Conservation (phyloP, 768 basidiomycete genomes). For the Boletus insuetus region DNA sequence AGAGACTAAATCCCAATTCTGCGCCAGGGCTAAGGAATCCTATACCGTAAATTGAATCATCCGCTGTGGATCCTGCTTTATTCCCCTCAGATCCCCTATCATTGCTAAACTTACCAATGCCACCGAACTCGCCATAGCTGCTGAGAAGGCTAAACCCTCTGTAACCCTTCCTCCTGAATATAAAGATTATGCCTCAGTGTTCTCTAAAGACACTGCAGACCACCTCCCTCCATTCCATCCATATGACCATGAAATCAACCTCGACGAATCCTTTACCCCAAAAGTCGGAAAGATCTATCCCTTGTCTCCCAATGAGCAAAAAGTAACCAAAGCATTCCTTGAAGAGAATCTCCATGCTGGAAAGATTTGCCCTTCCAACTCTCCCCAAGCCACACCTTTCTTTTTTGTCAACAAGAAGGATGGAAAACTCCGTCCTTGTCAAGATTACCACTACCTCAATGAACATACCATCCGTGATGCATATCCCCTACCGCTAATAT, state of each 20-base stretch:
- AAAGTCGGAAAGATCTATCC: too few relatives aligned
- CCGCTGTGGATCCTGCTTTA: too few relatives aligned
- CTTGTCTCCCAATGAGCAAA: too few relatives aligned
- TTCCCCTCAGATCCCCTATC: too few relatives aligned
- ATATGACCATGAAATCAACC: neutral
- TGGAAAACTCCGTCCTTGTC: neutral
- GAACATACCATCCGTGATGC: too few relatives aligned
- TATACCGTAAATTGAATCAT: too few relatives aligned
- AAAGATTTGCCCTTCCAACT: neutral
- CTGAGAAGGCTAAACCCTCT: fast-evolving
- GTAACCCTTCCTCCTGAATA: neutral
- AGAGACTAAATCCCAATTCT: too few relatives aligned
- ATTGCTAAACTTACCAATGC: too few relatives aligned
- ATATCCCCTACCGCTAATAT: too few relatives aligned
- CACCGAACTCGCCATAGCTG: too few relatives aligned
- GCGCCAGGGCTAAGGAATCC: too few relatives aligned
- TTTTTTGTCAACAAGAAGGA: neutral
- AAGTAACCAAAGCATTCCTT: neutral
- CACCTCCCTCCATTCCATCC: neutral
- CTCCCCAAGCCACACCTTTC: neutral
- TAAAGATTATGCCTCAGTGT: neutral
- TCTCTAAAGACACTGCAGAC: neutral
- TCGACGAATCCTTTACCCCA: too few relatives aligned
- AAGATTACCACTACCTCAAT: neutral
- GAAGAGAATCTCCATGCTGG: neutral